Percentiles rank a stretch among this genome's conserved stretches.
Conservation (phyloP, 75 land plant species). For the Pseudotsuga menziesii region DNA sequence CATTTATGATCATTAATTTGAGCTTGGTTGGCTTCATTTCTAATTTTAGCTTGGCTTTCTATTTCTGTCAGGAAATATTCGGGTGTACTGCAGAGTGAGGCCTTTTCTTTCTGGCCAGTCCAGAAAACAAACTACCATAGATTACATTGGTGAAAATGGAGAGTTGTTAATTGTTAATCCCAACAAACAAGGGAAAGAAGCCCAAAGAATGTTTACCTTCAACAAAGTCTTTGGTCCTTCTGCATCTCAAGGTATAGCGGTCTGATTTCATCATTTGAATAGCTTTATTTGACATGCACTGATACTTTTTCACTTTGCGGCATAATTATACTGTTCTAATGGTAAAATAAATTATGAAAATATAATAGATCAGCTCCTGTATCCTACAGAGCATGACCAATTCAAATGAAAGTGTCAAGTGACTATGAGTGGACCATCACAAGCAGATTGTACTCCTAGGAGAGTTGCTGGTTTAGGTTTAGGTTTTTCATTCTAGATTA, state of each 20-base stretch:
- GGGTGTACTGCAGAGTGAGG: slow-evolving; percentile 93
- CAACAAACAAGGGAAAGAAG: slow-evolving; percentile 77
- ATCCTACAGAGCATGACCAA: not conserved
- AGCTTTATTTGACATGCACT: not conserved
- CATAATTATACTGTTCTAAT: not conserved
- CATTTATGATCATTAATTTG: not conserved
- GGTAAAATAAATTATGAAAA: slow-evolving; percentile 1
- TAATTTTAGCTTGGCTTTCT: not conserved
- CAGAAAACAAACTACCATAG: slow-evolving; percentile 53
- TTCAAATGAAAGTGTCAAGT: not conserved
- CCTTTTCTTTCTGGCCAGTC: slow-evolving; percentile 81
- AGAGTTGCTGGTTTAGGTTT: not conserved
- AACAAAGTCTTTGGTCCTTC: slow-evolving; percentile 80
- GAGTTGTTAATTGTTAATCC: slow-evolving; percentile 81
- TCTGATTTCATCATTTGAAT: not conserved
- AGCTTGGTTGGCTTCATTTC: not conserved
- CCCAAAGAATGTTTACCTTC: slow-evolving; percentile 64
- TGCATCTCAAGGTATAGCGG: slow-evolving; percentile 70
- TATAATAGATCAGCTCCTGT: not conserved
- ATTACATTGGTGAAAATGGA: slow-evolving; percentile 88
- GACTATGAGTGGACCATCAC: not conserved
- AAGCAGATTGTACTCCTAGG: not conserved
- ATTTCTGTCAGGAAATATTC: slow-evolving; percentile 68
- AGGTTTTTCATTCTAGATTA: not conserved
- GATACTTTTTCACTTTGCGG: slow-evolving; percentile 2